Percentiles rank a stretch among this genome's conserved stretches.
phyloP scores from a whole-genome alignment of 768 basidiomycete genomes.

The Lentinula detonsa region DNA sequence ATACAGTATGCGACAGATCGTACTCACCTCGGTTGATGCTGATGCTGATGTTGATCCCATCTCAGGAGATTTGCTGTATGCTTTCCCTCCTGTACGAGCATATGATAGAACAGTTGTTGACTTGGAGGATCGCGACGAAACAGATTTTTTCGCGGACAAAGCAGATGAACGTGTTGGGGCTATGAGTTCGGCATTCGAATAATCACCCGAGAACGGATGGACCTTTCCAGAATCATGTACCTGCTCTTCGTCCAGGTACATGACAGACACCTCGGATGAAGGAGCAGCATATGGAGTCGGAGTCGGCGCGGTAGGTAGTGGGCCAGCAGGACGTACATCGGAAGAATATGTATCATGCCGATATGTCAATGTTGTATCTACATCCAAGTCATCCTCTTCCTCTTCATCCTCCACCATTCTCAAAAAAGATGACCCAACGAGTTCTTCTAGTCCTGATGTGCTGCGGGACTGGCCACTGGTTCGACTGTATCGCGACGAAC shows the following conservation, averaged over 20 bases:
- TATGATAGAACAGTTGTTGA: background rate
- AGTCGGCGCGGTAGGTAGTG: background rate
- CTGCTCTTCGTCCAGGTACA: background rate
- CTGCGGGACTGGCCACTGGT: background rate
- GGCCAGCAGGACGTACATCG: background rate
- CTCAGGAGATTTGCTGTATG: background rate
- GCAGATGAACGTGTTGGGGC: background rate
- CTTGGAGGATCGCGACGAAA: background rate
- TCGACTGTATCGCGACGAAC: background rate
- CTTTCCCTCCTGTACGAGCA: background rate
- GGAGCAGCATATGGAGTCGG: background rate
- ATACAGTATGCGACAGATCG: background rate
- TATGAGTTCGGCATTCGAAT: background rate
- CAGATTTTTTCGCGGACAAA: background rate
- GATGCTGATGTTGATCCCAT: conserved; percentile 1
- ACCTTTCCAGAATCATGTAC: background rate
- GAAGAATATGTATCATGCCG: background rate
- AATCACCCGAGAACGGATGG: background rate
- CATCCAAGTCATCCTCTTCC: background rate
- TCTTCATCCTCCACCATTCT: background rate
- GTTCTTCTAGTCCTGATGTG: background rate
- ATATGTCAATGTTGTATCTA: background rate
- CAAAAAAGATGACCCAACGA: background rate
- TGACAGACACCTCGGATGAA: background rate
- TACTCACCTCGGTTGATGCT: conserved; percentile 1